Evolutionary conservation across 306 rosid genomes (phyloP).

Genomic region (Cucumis cinereus): DNA sequence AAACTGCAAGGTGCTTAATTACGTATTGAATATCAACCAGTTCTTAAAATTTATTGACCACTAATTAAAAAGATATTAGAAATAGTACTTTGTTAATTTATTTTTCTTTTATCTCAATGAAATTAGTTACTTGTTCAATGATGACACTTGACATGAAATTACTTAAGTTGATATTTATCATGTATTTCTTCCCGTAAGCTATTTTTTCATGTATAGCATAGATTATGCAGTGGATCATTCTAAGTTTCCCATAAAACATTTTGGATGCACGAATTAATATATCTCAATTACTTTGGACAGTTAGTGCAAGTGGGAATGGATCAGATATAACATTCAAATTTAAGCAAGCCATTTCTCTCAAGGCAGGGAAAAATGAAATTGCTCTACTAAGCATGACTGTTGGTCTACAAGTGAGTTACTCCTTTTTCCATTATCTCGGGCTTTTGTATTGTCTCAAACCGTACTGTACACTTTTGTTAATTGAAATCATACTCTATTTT

Average conservation of each 20-base stretch:
- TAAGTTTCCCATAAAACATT: background rate
- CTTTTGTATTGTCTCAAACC: background rate
- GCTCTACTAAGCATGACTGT: slow-evolving; percentile 77
- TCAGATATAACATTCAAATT: slow-evolving; percentile 53
- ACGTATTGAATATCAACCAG: background rate
- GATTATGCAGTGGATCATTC: background rate
- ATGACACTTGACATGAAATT: background rate
- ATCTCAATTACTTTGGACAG: slow-evolving; percentile 26
- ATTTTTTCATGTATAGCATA: background rate
- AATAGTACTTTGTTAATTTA: background rate
- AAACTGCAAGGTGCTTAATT: slow-evolving; percentile 52
- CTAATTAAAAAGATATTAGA: background rate
- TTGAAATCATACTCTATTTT: background rate
- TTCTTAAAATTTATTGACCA: background rate
- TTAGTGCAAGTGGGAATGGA: slow-evolving; percentile 79
- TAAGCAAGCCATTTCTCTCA: slow-evolving; percentile 45
- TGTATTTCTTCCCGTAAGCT: background rate
- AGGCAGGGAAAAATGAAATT: slow-evolving; percentile 76
- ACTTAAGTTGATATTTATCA: background rate
- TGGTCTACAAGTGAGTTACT: slow-evolving; percentile 55
- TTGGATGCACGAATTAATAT: background rate
- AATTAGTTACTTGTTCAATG: background rate
- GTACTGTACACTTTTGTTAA: background rate
- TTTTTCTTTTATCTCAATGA: background rate
- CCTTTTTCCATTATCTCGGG: slow-evolving; percentile 2